phyloP scores from a whole-genome alignment of 805 yeast genomes.

The Metschnikowia amazonensis region DNA sequence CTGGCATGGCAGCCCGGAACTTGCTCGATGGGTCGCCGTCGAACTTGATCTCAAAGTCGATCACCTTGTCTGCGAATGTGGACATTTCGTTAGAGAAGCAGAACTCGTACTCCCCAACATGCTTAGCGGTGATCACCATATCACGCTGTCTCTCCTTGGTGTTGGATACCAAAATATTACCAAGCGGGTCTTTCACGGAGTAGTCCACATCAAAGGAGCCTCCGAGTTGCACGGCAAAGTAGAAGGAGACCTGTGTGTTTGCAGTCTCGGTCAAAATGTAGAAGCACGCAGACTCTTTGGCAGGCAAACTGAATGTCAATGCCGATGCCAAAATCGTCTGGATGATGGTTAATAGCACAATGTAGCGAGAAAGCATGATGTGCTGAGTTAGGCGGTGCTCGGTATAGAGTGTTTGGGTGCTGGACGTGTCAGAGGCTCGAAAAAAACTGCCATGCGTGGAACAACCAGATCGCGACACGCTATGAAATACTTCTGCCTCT shows the following conservation, averaged over 20 bases:
- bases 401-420: background rate
- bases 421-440: constrained; percentile 10
- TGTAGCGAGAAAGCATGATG: constrained; percentile 14
- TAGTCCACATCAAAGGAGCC: constrained; percentile 81
- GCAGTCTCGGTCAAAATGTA: constrained; percentile 63
- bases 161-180: constrained; percentile 49
- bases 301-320: constrained; percentile 68
- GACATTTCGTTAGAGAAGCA: constrained; percentile 83
- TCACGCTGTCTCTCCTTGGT: constrained; percentile 75
- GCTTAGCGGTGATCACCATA: constrained; percentile 62
- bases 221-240: constrained; percentile 81
- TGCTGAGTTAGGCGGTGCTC: constrained; percentile 1
- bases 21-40: constrained; percentile 39
- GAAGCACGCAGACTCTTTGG: constrained; percentile 70
- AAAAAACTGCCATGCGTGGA: constrained; percentile 8
- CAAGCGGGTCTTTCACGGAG: constrained; percentile 54
- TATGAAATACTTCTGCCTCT: background rate
- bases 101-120: constrained; percentile 77
- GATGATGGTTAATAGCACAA: constrained; percentile 23
- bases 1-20: constrained; percentile 62
- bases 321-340: constrained; percentile 48
- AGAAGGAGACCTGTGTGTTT: constrained; percentile 61
- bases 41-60: constrained; percentile 73
- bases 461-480: constrained; percentile 5
- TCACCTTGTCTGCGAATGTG: constrained; percentile 74